These are phyloP conservation scores for Monilinia aucupariae DNA, from an alignment of 2,329 filamentous ascomycete species.

Conservation along the genomic window DNA sequence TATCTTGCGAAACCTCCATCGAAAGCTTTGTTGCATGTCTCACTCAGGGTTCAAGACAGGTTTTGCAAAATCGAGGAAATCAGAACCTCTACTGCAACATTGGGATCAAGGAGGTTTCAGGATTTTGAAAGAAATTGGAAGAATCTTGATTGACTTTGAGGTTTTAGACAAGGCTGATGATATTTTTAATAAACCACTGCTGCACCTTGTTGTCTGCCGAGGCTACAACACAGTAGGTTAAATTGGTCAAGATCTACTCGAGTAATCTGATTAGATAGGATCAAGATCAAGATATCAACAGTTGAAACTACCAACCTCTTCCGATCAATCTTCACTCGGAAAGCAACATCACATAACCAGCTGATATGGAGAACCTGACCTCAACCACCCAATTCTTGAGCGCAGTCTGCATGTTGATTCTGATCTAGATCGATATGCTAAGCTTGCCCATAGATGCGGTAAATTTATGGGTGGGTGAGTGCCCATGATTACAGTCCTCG, in stretches of 20 bases:
- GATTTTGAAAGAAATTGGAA: neutral
- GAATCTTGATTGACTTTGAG: neutral
- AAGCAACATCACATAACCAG: neutral
- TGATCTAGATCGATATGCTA: too few relatives aligned
- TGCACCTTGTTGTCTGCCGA: neutral
- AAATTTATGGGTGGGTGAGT: too few relatives aligned
- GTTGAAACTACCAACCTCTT: neutral
- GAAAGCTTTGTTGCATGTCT: neutral
- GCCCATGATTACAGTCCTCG: too few relatives aligned
- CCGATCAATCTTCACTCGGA: neutral
- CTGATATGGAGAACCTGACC: neutral
- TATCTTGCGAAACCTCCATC: neutral
- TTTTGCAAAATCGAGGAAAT: neutral
- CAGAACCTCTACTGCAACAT: neutral
- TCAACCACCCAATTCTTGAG: neutral
- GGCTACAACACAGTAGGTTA: neutral
- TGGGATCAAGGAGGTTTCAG: neutral
- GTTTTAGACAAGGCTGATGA: neutral
- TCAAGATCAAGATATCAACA: neutral
- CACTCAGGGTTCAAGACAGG: too few relatives aligned
- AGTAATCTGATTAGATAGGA: neutral
- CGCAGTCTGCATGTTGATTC: neutral
- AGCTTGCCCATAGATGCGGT: too few relatives aligned
- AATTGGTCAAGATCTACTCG: neutral
- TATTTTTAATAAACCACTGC: neutral